A percentile compares a stretch with the other conserved stretches of the same genome.
phyloP scores from a whole-genome alignment of 2,329 filamentous ascomycete species.

The Aureobasidium zeae region DNA sequence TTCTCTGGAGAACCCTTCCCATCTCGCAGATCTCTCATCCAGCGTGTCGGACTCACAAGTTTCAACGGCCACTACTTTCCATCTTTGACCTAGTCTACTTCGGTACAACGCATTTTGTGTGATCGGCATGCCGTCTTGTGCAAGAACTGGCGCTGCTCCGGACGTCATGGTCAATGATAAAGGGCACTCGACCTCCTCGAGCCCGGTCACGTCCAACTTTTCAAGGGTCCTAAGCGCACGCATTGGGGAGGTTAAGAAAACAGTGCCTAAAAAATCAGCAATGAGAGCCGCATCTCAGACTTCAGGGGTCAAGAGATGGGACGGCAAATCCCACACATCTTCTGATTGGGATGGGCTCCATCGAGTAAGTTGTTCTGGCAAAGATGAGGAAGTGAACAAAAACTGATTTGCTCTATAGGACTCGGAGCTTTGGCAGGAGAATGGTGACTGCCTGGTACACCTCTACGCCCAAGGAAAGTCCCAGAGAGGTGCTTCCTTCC shows the following conservation, averaged over 20 bases:
- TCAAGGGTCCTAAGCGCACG: constrained; percentile 8
- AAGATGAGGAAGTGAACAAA: too few relatives aligned
- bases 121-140: constrained; percentile 9
- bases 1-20: constrained; percentile 4
- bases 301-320: constrained; percentile 15
- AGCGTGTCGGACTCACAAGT: not conserved
- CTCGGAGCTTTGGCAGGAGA: constrained; percentile 57
- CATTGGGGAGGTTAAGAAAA: not conserved
- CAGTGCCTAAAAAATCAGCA: not conserved
- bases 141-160: too few relatives aligned
- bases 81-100: constrained; percentile 9
- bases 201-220: constrained; percentile 11
- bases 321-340: constrained; percentile 14
- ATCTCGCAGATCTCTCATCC: constrained; percentile 1
- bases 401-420: constrained; percentile 43
- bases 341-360: constrained; percentile 19
- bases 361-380: constrained; percentile 14
- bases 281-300: constrained; percentile 6
- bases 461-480: constrained; percentile 59
- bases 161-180: constrained; percentile 10
- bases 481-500: constrained; percentile 57
- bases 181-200: not conserved
- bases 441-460: constrained; percentile 62
- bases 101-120: not conserved
- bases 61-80: constrained; percentile 4